These are phyloP conservation scores for Penicillium angulare DNA, from an alignment of 495 filamentous ascomycete genomes.

Conservation along the genomic window DNA sequence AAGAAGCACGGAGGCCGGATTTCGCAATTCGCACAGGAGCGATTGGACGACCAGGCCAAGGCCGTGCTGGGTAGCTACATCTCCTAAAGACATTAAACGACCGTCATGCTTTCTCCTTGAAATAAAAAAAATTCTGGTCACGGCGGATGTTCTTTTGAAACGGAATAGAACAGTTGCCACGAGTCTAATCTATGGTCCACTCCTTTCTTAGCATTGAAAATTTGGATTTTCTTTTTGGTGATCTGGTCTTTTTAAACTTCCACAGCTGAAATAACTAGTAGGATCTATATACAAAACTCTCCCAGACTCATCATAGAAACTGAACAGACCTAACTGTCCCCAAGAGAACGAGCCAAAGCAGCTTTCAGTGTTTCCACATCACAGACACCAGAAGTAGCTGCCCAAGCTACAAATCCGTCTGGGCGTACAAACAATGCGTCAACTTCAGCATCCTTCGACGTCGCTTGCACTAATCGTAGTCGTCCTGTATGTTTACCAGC, in stretches of 20 bases:
- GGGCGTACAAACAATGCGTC: constrained; percentile 30
- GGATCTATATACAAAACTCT: too few relatives aligned
- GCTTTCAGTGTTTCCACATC: not conserved
- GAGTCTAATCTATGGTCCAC: constrained; percentile 1
- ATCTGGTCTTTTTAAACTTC: too few relatives aligned
- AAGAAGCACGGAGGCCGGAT: constrained; percentile 53
- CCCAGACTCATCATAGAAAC: too few relatives aligned
- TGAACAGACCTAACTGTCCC: too few relatives aligned
- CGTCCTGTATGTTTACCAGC: not conserved
- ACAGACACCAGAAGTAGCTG: constrained; percentile 4
- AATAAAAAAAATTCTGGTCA: not conserved
- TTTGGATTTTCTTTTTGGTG: too few relatives aligned
- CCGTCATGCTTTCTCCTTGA: not conserved
- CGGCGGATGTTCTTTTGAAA: too few relatives aligned
- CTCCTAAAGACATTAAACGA: constrained; percentile 18
- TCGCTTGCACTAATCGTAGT: not conserved
- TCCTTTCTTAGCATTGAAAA: too few relatives aligned
- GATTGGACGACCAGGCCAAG: constrained; percentile 56
- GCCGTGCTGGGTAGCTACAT: constrained; percentile 58
- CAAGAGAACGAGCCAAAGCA: not conserved
- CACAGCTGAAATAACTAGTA: too few relatives aligned
- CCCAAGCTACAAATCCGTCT: constrained; percentile 34
- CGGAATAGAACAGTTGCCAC: not conserved
- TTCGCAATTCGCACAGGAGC: constrained; percentile 55
- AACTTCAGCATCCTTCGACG: constrained; percentile 10